Evolutionary conservation across 164 flowering plant genomes (phyloP).

Genomic region (Annona squamosa): DNA sequence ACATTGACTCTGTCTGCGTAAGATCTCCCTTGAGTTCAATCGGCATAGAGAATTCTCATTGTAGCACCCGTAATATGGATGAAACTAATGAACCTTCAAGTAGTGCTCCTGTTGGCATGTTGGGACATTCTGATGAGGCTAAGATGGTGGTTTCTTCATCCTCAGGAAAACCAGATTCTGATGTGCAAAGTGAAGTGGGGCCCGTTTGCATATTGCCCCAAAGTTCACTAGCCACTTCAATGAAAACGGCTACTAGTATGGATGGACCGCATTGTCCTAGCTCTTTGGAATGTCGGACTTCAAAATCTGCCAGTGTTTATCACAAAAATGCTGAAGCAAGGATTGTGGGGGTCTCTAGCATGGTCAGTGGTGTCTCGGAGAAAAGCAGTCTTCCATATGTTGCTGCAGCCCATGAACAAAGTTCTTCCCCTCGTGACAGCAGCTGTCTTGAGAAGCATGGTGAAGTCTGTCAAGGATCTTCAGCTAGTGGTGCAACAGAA

Average conservation of each 20-base stretch:
- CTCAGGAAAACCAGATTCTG: conserved; percentile 5
- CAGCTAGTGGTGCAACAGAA: conserved; percentile 18
- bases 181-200: conserved; percentile 6
- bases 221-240: conserved; percentile 6
- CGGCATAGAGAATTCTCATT: conserved; percentile 9
- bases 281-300: conserved; percentile 11
- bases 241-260: neutral
- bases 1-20: conserved; percentile 1
- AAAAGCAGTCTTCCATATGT: neutral
- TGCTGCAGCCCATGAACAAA: conserved; percentile 13
- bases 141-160: conserved; percentile 6
- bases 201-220: conserved; percentile 7
- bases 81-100: conserved; percentile 9
- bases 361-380: conserved; percentile 6
- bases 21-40: conserved; percentile 13
- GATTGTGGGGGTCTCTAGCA: neutral
- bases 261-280: conserved; percentile 10
- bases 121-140: conserved; percentile 13
- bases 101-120: conserved; percentile 5
- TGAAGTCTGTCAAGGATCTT: conserved; percentile 13
- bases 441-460: conserved; percentile 15
- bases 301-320: conserved; percentile 8
- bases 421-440: conserved; percentile 4
- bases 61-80: neutral
- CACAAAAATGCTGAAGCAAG: conserved; percentile 7